phyloP scores from a whole-genome alignment of 805 yeast genomes.

The Ogataea ramenticola region DNA sequence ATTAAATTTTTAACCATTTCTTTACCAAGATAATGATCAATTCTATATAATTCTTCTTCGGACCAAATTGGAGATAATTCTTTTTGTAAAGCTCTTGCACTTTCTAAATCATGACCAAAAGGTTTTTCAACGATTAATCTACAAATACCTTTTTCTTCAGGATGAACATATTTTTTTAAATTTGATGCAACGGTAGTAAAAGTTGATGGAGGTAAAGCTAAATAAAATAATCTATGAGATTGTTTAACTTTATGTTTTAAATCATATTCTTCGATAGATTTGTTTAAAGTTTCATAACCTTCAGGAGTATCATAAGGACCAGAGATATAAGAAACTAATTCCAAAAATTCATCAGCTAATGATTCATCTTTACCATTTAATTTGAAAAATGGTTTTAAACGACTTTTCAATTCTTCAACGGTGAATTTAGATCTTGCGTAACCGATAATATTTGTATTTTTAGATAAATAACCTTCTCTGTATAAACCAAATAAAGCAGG shows the following conservation, averaged over 20 bases:
- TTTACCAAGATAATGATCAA: constrained; percentile 96
- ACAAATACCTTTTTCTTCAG: constrained; percentile 54
- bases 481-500: constrained; percentile 75
- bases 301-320: constrained; percentile 79
- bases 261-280: constrained; percentile 56
- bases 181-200: constrained; percentile 73
- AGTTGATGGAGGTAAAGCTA: constrained; percentile 93
- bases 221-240: constrained; percentile 80
- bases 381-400: constrained; percentile 60
- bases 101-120: constrained; percentile 84
- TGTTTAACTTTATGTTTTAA: constrained; percentile 31
- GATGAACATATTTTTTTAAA: constrained; percentile 62
- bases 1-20: constrained; percentile 94
- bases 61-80: constrained; percentile 78
- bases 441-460: constrained; percentile 70
- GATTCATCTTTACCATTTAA: constrained; percentile 25
- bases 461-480: constrained; percentile 72
- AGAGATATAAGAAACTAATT: constrained; percentile 56
- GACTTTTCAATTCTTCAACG: constrained; percentile 56
- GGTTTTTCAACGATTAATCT: constrained; percentile 95
- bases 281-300: constrained; percentile 57
- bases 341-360: constrained; percentile 56
- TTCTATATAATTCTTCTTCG: constrained; percentile 90
- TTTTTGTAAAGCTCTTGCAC: constrained; percentile 70
- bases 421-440: constrained; percentile 81